Conservation (phyloP, 345 rosid species). For the Acer negundo region DNA sequence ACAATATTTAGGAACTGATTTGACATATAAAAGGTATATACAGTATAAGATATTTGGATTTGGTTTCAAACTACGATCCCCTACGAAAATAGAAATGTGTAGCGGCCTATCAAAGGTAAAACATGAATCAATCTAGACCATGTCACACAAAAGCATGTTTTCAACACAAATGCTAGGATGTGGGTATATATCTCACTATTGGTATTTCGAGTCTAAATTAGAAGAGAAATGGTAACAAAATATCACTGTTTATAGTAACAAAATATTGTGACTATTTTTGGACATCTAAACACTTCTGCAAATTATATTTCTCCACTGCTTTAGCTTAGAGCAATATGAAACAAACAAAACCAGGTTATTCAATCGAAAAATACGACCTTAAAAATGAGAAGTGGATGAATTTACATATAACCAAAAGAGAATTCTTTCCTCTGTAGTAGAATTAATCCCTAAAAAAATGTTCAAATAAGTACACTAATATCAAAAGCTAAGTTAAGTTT, state of each 20-base stretch:
- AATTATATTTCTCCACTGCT: background rate
- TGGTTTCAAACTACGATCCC: background rate
- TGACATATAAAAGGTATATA: background rate
- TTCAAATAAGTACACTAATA: background rate
- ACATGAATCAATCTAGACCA: constrained; percentile 7
- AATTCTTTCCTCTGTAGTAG: constrained; percentile 50
- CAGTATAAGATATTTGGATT: background rate
- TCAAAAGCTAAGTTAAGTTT: background rate
- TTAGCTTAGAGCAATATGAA: background rate
- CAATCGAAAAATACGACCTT: background rate
- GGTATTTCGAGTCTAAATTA: background rate
- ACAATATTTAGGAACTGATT: background rate
- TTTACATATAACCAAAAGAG: constrained; percentile 81
- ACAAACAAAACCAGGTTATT: background rate
- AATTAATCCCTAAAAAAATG: constrained; percentile 39
- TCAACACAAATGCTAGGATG: background rate
- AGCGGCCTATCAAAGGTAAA: background rate
- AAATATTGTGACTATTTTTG: background rate
- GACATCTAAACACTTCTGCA: background rate
- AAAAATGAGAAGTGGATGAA: constrained; percentile 13
- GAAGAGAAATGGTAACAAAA: background rate
- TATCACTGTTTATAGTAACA: background rate
- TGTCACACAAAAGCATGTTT: background rate
- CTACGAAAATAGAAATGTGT: background rate
- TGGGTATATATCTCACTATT: background rate